Evolutionary conservation across 192 early-diverging fungal species (phyloP).

Genomic region (Entomortierella lignicola): DNA sequence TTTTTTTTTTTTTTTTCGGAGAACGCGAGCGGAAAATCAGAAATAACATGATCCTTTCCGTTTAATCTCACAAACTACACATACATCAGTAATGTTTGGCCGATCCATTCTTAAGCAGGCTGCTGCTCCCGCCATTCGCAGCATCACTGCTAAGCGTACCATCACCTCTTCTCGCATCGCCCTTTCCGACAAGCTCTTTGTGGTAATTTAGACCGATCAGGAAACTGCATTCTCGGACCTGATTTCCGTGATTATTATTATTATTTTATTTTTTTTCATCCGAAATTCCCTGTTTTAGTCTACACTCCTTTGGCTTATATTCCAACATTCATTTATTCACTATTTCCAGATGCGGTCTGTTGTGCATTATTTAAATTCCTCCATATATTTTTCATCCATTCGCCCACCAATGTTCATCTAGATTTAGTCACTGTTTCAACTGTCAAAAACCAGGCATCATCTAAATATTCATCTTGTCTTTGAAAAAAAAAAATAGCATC

Average conservation of each 20-base stretch:
- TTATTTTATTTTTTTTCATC: not conserved
- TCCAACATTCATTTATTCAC: no score
- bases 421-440: not conserved
- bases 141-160: constrained; percentile 52
- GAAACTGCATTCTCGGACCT: constrained; percentile 29
- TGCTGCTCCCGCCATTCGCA: constrained; percentile 39
- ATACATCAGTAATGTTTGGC: constrained; percentile 41
- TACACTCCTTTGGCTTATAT: no score
- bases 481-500: constrained; percentile 61
- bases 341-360: no score
- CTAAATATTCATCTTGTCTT: not conserved
- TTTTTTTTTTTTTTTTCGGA: no score
- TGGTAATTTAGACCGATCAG: constrained; percentile 56
- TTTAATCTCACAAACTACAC: not conserved
- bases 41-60: not conserved
- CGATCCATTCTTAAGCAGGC: constrained; percentile 58
- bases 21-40: not conserved
- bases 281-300: not conserved
- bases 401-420: no score
- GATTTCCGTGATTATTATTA: constrained; percentile 37
- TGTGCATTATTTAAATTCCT: no score
- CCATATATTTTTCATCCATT: no score
- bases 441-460: not conserved
- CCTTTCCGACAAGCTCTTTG: constrained; percentile 67
- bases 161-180: constrained; percentile 57